Percentiles rank a stretch among this genome's conserved stretches.
These are phyloP conservation scores for Talaromyces amestolkiae DNA, from an alignment of 2,329 filamentous ascomycete species.

Conservation along the genomic window DNA sequence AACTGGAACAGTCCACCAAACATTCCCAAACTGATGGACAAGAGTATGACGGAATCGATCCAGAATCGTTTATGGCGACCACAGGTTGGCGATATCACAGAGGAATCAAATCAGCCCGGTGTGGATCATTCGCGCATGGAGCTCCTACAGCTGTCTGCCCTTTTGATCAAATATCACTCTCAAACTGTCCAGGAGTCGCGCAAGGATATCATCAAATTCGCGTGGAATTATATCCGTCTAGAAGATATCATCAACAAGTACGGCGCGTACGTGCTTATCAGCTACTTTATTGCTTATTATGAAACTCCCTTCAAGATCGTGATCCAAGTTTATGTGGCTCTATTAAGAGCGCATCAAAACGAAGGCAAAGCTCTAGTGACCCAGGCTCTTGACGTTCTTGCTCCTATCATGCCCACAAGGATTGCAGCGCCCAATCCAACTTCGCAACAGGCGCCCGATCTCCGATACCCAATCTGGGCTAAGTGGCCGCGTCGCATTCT, in stretches of 20 bases:
- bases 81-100: constrained; percentile 74
- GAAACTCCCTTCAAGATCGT: constrained; percentile 96
- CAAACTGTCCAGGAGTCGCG: constrained; percentile 82
- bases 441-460: constrained; percentile 62
- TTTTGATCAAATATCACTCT: constrained; percentile 93
- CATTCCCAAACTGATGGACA: constrained; percentile 75
- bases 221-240: constrained; percentile 97
- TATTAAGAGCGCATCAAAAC: constrained; percentile 90
- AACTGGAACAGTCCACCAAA: constrained; percentile 63
- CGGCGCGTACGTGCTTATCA: constrained; percentile 92
- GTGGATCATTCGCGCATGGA: constrained; percentile 97
- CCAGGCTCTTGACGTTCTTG: constrained; percentile 89
- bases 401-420: constrained; percentile 86
- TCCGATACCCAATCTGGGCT: constrained; percentile 78
- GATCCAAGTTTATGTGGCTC: constrained; percentile 86
- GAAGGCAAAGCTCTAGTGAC: constrained; percentile 90
- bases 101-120: constrained; percentile 78
- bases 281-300: constrained; percentile 95
- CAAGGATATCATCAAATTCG: constrained; percentile 98
- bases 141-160: constrained; percentile 86
- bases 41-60: constrained; percentile 80
- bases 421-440: constrained; percentile 49
- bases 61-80: constrained; percentile 93
- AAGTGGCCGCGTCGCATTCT: constrained; percentile 86
- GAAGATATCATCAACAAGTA: constrained; percentile 99